phyloP scores from a whole-genome alignment of 805 yeast genomes.

The Kregervanrija delftensis region DNA sequence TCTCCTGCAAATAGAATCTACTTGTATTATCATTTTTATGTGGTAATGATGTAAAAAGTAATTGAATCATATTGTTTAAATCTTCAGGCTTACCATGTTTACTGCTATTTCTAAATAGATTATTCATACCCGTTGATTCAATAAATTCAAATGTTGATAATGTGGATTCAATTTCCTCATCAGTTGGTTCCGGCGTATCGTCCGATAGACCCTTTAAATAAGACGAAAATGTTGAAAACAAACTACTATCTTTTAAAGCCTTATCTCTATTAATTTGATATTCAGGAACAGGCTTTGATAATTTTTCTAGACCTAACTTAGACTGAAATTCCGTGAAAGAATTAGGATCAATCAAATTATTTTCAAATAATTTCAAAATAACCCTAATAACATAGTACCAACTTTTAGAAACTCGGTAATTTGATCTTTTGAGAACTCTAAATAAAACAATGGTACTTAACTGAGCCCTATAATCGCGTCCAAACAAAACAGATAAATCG shows the following conservation, averaged over 20 bases:
- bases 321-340: constrained; percentile 60
- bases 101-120: constrained; percentile 47
- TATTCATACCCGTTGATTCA: constrained; percentile 55
- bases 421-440: constrained; percentile 59
- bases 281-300: constrained; percentile 62
- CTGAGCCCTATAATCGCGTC: constrained; percentile 88
- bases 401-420: constrained; percentile 36
- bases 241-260: constrained; percentile 64
- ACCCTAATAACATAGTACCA: constrained; percentile 61
- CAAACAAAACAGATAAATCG: constrained; percentile 75
- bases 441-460: constrained; percentile 80
- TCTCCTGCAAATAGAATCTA: constrained; percentile 22
- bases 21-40: constrained; percentile 22
- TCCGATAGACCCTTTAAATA: constrained; percentile 83
- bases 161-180: constrained; percentile 85
- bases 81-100: constrained; percentile 27
- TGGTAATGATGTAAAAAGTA: constrained; percentile 31
- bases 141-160: constrained; percentile 78
- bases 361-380: constrained; percentile 59
- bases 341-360: constrained; percentile 63
- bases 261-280: constrained; percentile 56
- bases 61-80: constrained; percentile 28
- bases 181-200: constrained; percentile 86
- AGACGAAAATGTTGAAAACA: constrained; percentile 88
- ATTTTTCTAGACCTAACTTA: constrained; percentile 40